These are phyloP conservation scores for Aspergillus sclerotialis DNA, from an alignment of 2,329 filamentous ascomycete species.

Conservation along the genomic window DNA sequence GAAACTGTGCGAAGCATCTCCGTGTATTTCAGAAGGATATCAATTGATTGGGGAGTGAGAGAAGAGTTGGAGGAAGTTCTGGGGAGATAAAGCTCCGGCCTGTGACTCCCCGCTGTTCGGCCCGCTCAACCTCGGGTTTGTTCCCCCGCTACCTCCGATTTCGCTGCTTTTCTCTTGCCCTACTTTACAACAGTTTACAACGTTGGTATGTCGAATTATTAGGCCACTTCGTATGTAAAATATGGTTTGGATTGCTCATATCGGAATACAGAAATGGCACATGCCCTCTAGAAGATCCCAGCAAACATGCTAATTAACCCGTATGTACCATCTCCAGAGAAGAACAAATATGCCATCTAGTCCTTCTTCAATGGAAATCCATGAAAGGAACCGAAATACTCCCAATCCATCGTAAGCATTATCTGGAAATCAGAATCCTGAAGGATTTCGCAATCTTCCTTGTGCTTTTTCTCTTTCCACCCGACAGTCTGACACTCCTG, in stretches of 20 bases:
- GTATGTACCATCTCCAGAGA: background rate
- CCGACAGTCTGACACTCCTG: background rate
- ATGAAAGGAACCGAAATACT: background rate
- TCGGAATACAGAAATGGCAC: too few species aligned
- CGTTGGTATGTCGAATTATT: too few species aligned
- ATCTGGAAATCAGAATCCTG: background rate
- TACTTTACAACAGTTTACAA: too few species aligned
- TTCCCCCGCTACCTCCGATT: background rate
- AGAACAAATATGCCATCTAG: background rate
- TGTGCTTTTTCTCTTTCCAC: background rate
- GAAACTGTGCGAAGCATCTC: constrained; percentile 30
- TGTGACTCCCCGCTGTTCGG: constrained; percentile 2
- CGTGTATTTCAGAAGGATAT: background rate
- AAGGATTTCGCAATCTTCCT: background rate
- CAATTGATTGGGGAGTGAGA: background rate
- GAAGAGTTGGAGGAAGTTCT: background rate
- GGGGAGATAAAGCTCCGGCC: background rate
- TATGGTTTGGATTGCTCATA: too few species aligned
- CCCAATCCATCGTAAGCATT: background rate
- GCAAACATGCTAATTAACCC: too few species aligned
- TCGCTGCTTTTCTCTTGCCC: background rate
- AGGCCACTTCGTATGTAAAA: too few species aligned
- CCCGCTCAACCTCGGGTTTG: background rate
- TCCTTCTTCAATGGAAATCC: background rate
- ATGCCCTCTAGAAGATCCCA: too few species aligned